Evolutionary conservation across 2,329 filamentous ascomycete genomes (phyloP).

Genomic region (Pseudogymnoascus verrucosus): DNA sequence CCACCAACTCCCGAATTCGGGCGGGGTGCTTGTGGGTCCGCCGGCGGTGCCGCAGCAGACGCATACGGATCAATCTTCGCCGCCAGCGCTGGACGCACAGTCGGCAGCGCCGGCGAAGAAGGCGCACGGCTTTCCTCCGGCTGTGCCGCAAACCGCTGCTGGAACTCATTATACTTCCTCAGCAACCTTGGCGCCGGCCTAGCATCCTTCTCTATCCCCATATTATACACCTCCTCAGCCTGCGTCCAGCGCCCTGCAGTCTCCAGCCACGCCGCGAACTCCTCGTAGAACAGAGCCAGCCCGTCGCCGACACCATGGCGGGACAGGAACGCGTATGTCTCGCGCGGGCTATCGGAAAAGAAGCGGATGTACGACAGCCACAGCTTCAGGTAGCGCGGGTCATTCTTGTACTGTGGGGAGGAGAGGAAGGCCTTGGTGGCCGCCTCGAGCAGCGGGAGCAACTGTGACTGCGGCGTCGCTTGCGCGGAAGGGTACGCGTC

Average conservation of each 20-base stretch:
- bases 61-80: constrained; percentile 81
- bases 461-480: constrained; percentile 82
- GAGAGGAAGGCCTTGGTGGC: constrained; percentile 84
- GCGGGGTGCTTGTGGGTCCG: constrained; percentile 55
- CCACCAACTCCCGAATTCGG: constrained; percentile 40
- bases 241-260: constrained; percentile 75
- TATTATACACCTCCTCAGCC: constrained; percentile 85
- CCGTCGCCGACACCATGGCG: constrained; percentile 80
- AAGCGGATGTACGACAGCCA: constrained; percentile 93
- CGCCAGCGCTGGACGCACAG: constrained; percentile 72
- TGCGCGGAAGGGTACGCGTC: constrained; percentile 92
- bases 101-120: constrained; percentile 78
- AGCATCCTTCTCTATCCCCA: constrained; percentile 84
- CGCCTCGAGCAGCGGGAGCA: constrained; percentile 81
- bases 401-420: constrained; percentile 86
- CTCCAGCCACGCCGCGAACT: constrained; percentile 92
- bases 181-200: constrained; percentile 71
- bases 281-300: constrained; percentile 90
- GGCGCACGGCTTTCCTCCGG: constrained; percentile 58
- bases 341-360: constrained; percentile 86
- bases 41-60: constrained; percentile 39
- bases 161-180: constrained; percentile 89
- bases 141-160: constrained; percentile 64
- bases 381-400: constrained; percentile 83
- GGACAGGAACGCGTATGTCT: constrained; percentile 85